Evolutionary conservation across 2,329 filamentous ascomycete genomes (phyloP).

Genomic region (Fusarium compactum): DNA sequence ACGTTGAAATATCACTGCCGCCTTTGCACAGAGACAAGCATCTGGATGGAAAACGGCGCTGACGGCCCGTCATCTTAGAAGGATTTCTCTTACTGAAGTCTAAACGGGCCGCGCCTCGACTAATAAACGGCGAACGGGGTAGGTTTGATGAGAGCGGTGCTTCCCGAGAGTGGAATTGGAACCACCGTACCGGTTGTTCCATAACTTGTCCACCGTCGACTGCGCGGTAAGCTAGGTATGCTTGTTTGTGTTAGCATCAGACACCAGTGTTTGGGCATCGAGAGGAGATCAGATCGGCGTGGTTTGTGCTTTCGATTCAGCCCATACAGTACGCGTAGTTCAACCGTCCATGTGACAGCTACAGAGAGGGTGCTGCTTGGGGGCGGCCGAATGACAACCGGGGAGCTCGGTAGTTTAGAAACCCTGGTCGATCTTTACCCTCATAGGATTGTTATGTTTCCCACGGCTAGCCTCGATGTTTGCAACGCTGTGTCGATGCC

Average conservation of each 20-base stretch:
- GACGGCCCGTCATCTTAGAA: constrained; percentile 14
- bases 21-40: constrained; percentile 8
- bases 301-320: constrained; percentile 18
- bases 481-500: constrained; percentile 12
- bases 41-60: constrained; percentile 2
- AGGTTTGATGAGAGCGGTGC: constrained; percentile 31
- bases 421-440: constrained; percentile 24
- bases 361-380: constrained; percentile 8
- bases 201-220: constrained; percentile 20
- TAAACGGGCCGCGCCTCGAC: constrained; percentile 38
- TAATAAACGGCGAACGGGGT: constrained; percentile 33
- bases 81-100: constrained; percentile 23
- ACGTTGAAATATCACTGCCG: background rate
- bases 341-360: background rate
- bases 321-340: background rate
- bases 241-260: constrained; percentile 27
- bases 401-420: constrained; percentile 22
- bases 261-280: constrained; percentile 20
- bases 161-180: constrained; percentile 13
- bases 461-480: constrained; percentile 6
- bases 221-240: constrained; percentile 16
- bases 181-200: constrained; percentile 8
- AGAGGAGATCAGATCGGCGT: constrained; percentile 20
- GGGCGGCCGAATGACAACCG: constrained; percentile 16
- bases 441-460: constrained; percentile 10